phyloP scores from a whole-genome alignment of 768 basidiomycete genomes.

The Butyriboletus loyo region DNA sequence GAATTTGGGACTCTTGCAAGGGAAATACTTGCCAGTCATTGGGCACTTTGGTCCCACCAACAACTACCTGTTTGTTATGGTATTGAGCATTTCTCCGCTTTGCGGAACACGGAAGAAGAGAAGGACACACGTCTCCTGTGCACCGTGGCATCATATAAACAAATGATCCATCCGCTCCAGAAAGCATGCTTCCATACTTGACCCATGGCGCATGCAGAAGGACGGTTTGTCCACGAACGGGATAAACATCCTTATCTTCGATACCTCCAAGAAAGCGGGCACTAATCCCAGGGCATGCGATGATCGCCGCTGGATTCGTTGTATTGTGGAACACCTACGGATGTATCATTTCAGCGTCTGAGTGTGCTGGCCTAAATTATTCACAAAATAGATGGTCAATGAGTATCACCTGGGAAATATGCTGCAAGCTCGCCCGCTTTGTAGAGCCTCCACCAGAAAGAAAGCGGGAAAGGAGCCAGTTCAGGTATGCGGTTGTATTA shows the following conservation, averaged over 20 bases:
- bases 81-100: neutral
- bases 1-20: neutral
- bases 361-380: neutral
- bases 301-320: constrained; percentile 39
- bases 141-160: constrained; percentile 37
- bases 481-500: constrained; percentile 59
- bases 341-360: neutral
- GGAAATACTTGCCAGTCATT: constrained; percentile 54
- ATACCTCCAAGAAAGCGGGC: constrained; percentile 51
- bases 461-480: constrained; percentile 62
- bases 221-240: constrained; percentile 46
- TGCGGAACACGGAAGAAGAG: neutral
- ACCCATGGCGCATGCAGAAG: constrained; percentile 50
- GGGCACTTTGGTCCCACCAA: constrained; percentile 56
- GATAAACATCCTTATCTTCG: constrained; percentile 47
- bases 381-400: neutral
- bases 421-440: constrained; percentile 59
- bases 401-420: constrained; percentile 55
- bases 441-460: constrained; percentile 57
- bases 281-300: constrained; percentile 71
- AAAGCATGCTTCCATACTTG: constrained; percentile 34
- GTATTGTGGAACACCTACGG: constrained; percentile 14
- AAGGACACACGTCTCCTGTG: constrained; percentile 38
- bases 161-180: constrained; percentile 29
- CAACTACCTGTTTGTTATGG: constrained; percentile 37